Conservation (phyloP, 2,329 filamentous ascomycete species). For the Chrysosporium queenslandicum region DNA sequence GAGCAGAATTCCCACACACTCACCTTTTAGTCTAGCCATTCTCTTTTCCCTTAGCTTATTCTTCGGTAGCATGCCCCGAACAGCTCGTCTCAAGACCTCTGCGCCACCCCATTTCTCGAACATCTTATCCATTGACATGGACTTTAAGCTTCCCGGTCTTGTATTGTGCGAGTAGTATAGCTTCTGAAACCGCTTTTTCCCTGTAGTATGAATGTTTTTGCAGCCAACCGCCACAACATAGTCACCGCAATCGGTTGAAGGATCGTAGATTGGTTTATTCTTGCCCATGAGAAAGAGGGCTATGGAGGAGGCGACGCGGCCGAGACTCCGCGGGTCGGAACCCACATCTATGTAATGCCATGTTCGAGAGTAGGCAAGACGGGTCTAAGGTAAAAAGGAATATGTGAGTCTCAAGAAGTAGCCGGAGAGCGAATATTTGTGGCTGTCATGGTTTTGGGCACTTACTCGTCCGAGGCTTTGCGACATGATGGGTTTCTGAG, state of each 20-base stretch:
- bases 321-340: constrained; percentile 65
- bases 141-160: constrained; percentile 72
- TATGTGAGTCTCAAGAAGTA: background rate
- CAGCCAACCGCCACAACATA: constrained; percentile 94
- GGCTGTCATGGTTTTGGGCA: constrained; percentile 6
- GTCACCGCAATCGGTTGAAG: constrained; percentile 96
- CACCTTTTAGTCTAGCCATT: constrained; percentile 72
- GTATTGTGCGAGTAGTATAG: constrained; percentile 93
- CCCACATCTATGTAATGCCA: constrained; percentile 83
- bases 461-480: constrained; percentile 38
- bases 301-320: constrained; percentile 79
- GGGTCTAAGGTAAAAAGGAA: constrained; percentile 53
- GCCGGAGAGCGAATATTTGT: too few relatives aligned
- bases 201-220: constrained; percentile 74
- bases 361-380: constrained; percentile 87
- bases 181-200: constrained; percentile 88
- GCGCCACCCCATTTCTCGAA: constrained; percentile 89
- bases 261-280: constrained; percentile 96
- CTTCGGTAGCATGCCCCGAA: constrained; percentile 96
- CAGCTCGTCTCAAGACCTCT: constrained; percentile 82
- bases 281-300: constrained; percentile 91
- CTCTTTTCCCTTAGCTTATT: constrained; percentile 83
- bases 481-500: constrained; percentile 30
- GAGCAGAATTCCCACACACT: background rate
- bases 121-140: constrained; percentile 88